Evolutionary conservation across 1,284 basidiomycete species (phyloP).

Genomic region (Crepidotus sp.): DNA sequence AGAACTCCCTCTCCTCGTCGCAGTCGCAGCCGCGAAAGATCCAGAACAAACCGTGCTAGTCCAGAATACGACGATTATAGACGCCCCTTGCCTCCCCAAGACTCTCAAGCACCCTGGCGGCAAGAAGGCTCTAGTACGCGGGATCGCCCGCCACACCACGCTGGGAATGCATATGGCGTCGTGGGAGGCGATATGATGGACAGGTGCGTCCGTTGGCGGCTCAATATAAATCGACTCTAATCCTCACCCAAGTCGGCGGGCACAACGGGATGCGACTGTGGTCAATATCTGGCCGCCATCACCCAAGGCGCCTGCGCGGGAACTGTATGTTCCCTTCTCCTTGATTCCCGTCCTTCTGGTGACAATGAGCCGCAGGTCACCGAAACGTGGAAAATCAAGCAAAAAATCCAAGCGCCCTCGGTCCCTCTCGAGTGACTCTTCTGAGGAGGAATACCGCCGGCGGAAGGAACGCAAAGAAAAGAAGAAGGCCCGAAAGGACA

Average conservation of each 20-base stretch:
- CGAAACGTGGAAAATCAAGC: slow-evolving; percentile 43
- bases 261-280: slow-evolving; percentile 57
- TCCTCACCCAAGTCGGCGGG: slow-evolving; percentile 51
- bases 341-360: background rate
- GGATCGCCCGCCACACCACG: slow-evolving; percentile 17
- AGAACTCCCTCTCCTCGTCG: slow-evolving; percentile 21
- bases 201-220: slow-evolving; percentile 32
- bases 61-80: slow-evolving; percentile 41
- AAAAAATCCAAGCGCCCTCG: slow-evolving; percentile 56
- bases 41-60: slow-evolving; percentile 27
- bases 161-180: slow-evolving; percentile 18
- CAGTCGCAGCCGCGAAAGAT: slow-evolving; percentile 18
- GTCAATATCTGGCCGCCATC: slow-evolving; percentile 81
- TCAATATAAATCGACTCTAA: slow-evolving; percentile 1
- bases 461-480: slow-evolving; percentile 51
- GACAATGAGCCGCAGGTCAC: slow-evolving; percentile 34
- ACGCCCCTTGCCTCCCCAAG: slow-evolving; percentile 24
- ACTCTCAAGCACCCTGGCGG: slow-evolving; percentile 33
- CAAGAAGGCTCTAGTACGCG: slow-evolving; percentile 26
- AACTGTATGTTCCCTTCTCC: slow-evolving; percentile 38
- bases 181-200: slow-evolving; percentile 43
- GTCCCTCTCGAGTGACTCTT: slow-evolving; percentile 41
- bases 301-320: slow-evolving; percentile 56
- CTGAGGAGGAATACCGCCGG: slow-evolving; percentile 53
- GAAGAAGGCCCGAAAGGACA: slow-evolving; percentile 40